phyloP scores from a whole-genome alignment of 768 basidiomycete species.

The Cystobasidium tubakii region DNA sequence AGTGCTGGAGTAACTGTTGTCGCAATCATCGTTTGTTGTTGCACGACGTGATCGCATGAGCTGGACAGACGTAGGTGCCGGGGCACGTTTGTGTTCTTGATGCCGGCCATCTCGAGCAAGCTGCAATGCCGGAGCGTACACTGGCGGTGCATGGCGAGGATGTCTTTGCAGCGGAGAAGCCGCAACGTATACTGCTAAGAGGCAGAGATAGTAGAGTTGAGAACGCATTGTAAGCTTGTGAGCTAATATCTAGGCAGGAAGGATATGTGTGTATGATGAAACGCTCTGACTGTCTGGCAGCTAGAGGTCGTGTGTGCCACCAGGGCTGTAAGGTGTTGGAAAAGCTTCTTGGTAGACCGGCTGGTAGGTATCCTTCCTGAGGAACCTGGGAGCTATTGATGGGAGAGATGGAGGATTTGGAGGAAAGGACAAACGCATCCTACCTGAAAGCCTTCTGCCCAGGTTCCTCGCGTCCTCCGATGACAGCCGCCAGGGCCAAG shows the following conservation, averaged over 20 bases:
- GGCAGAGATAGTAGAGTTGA: conserved; percentile 28
- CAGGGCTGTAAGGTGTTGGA: neutral
- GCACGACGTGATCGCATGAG: neutral
- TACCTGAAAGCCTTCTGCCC: neutral
- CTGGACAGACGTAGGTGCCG: neutral
- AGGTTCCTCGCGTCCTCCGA: neutral
- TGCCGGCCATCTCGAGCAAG: neutral
- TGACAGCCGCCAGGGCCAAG: no score
- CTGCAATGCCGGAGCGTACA: neutral
- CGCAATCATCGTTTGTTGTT: neutral
- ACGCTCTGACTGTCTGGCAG: conserved; percentile 9
- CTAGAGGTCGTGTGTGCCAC: neutral
- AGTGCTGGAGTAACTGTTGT: neutral
- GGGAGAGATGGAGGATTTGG: neutral
- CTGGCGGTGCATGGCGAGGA: neutral
- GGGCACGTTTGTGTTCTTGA: neutral
- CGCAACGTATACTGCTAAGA: conserved; percentile 4
- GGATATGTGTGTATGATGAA: no score
- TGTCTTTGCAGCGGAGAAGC: conserved; percentile 12
- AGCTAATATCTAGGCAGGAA: neutral
- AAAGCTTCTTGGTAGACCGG: conserved; percentile 10
- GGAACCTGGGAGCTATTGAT: conserved; percentile 4
- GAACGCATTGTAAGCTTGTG: conserved; percentile 9
- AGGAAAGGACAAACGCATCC: neutral
- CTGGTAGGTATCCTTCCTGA: conserved; percentile 25